Evolutionary conservation across 345 rosid genomes (phyloP).

Genomic region (Zanthoxylum bungeanum): DNA sequence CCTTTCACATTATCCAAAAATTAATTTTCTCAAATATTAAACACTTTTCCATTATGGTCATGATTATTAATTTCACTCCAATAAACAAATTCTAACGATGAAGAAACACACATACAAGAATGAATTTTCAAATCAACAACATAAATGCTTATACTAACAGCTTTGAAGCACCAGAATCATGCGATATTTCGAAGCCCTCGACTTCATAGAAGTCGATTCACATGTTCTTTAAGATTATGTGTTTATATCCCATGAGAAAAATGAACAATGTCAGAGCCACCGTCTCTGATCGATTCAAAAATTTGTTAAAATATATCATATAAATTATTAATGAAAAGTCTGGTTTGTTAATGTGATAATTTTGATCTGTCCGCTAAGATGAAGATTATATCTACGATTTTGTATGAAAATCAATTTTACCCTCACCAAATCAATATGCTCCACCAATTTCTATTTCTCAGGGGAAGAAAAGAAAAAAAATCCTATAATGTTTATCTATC

Average conservation of each 20-base stretch:
- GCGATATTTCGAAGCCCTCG: background rate
- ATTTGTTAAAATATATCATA: too few relatives aligned
- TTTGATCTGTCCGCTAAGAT: too few relatives aligned
- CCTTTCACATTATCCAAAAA: background rate
- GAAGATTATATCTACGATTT: too few relatives aligned
- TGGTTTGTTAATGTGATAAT: too few relatives aligned
- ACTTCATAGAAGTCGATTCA: background rate
- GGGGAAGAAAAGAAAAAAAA: too few relatives aligned
- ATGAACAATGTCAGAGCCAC: too few relatives aligned
- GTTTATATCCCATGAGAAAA: background rate
- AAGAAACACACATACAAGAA: background rate
- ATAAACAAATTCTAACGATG: background rate
- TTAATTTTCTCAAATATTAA: background rate
- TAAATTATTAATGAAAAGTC: too few relatives aligned
- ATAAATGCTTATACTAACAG: background rate
- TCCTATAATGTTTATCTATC: background rate
- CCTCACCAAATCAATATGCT: too few relatives aligned
- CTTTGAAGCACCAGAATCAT: background rate
- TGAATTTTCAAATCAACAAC: background rate
- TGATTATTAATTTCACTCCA: background rate
- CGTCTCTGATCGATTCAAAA: too few relatives aligned
- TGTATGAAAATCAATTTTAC: too few relatives aligned
- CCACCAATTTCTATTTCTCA: too few relatives aligned
- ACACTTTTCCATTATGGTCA: background rate
- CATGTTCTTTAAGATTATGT: background rate